Base-by-base conservation (phyloP, 2,329 filamentous ascomycete species). In the Aspergillus quadricinctus region DNA sequence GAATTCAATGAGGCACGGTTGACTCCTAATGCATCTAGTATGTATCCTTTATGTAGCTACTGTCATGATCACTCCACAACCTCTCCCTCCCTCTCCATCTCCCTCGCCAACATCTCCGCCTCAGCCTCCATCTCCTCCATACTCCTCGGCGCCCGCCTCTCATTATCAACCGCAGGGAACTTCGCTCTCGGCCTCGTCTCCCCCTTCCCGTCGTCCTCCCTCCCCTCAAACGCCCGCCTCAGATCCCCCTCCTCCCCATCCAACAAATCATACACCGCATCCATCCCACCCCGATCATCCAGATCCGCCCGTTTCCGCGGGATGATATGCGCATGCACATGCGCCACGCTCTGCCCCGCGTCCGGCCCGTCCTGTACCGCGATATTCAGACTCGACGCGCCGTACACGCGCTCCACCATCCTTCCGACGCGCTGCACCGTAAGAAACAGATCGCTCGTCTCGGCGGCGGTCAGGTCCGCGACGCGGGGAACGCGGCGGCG, bases 291-390 rank as follows among this genome's bases (percentile, higher is more conserved):
- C 61, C 77, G 70, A 72, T 81, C 69, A 53, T 85, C 80, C 41
- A 86, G 68, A 73, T 88, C 85, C 8, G 76, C 82, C 56, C 77
- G 78, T 57, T 78, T 78, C 37, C 92, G 79, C 21, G 92, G 92
- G 53, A 97, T 93, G 50, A 97, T 83, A 77, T 99, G 94, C 27
- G 92, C 89, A 76, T 99, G 94, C 14, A 97, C 86, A 76, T 99
- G 94, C 8, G 90, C 81, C 48, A 99, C 93, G 56, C 91, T 96
- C 81, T 99, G 94, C 0, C 94, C 94, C 1, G 94, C 91, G 57
- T 92, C 90, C 31, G 81, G 78, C 21, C 94, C 94, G 73, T 99
- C 94, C 73, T 99, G 94, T n/a, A 99, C 83, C 0, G 93, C 92
- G 50, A 99, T 87, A 70, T 96, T 97, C 76, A 97, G 88, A 57